A percentile compares a stretch with the other conserved stretches of the same genome.
phyloP scores from a whole-genome alignment of 768 basidiomycete species.

The Russula sp. region DNA sequence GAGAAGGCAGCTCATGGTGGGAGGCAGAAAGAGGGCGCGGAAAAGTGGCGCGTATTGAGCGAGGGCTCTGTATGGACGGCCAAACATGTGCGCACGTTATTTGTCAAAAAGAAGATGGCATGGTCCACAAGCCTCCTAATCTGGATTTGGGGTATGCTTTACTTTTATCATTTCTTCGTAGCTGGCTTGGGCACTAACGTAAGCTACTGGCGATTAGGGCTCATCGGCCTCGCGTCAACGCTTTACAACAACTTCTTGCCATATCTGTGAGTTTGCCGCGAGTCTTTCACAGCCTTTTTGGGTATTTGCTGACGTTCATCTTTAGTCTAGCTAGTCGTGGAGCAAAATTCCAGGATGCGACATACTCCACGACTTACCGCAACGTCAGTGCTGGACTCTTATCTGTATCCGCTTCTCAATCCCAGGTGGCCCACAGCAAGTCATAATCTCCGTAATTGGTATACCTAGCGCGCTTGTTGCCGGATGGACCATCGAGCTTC shows the following conservation, averaged over 20 bases:
- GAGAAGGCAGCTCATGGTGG: slow-evolving; percentile 28
- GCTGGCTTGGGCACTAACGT: not conserved
- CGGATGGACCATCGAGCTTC: slow-evolving; percentile 64
- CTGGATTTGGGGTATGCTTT: slow-evolving; percentile 37
- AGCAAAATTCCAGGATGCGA: slow-evolving; percentile 33
- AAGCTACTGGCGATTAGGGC: slow-evolving; percentile 21
- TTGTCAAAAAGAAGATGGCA: slow-evolving; percentile 56
- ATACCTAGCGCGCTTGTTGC: slow-evolving; percentile 69
- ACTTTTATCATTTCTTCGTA: not conserved
- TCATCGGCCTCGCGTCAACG: slow-evolving; percentile 34
- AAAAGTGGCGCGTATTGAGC: slow-evolving; percentile 31
- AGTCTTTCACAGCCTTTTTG: not conserved
- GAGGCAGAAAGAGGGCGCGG: slow-evolving; percentile 11
- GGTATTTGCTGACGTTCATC: not conserved
- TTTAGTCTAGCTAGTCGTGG: slow-evolving; percentile 32
- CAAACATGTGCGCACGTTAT: slow-evolving; percentile 53
- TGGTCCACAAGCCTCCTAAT: slow-evolving; percentile 61
- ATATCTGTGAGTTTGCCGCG: slow-evolving; percentile 27
- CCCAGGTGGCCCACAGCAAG: slow-evolving; percentile 41
- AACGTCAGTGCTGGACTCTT: slow-evolving; percentile 28
- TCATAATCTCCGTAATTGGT: slow-evolving; percentile 61
- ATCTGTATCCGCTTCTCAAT: not conserved
- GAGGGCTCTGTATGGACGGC: slow-evolving; percentile 37
- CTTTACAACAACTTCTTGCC: slow-evolving; percentile 37
- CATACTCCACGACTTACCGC: slow-evolving; percentile 34